phyloP scores from a whole-genome alignment of 148 eudicot species.

The Pharnaceum exiguum region DNA sequence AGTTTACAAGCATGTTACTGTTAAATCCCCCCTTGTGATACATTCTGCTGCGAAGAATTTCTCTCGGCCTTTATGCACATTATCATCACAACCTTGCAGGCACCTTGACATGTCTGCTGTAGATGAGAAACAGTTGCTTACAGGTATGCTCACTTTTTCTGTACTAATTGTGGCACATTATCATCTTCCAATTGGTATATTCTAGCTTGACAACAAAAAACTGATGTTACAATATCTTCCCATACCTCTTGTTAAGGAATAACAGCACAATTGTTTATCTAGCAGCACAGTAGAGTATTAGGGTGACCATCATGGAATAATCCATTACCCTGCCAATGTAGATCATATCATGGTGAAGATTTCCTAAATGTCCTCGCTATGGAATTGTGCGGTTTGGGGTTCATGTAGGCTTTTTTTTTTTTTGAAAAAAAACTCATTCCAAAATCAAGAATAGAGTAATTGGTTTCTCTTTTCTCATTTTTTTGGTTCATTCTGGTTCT shows the following conservation, averaged over 20 bases:
- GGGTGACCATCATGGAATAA: too few relatives aligned
- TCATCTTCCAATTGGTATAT: background rate
- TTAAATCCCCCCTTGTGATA: slow-evolving; percentile 50
- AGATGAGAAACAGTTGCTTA: slow-evolving; percentile 32
- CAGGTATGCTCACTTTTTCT: slow-evolving; percentile 44
- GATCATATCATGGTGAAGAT: too few relatives aligned
- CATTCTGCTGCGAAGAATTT: slow-evolving; percentile 48
- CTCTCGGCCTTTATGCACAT: slow-evolving; percentile 23
- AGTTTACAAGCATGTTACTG: slow-evolving; percentile 44
- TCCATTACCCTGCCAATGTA: too few relatives aligned
- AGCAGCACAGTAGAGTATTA: too few relatives aligned
- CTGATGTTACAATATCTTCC: too few relatives aligned
- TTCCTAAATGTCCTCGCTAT: too few relatives aligned
- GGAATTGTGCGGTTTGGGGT: too few relatives aligned
- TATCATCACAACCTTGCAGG: slow-evolving; percentile 32
- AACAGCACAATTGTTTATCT: too few relatives aligned
- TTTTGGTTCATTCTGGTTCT: background rate
- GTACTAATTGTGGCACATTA: background rate
- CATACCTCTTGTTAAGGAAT: too few relatives aligned
- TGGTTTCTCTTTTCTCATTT: background rate
- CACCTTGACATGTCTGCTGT: slow-evolving; percentile 43
- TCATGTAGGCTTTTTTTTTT: too few relatives aligned
- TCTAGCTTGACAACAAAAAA: too few relatives aligned
- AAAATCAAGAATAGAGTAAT: background rate
- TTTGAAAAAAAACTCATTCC: too few relatives aligned